Evolutionary conservation across 176 grass and related monocot species (phyloP).

Genomic region (Typha latifolia): DNA sequence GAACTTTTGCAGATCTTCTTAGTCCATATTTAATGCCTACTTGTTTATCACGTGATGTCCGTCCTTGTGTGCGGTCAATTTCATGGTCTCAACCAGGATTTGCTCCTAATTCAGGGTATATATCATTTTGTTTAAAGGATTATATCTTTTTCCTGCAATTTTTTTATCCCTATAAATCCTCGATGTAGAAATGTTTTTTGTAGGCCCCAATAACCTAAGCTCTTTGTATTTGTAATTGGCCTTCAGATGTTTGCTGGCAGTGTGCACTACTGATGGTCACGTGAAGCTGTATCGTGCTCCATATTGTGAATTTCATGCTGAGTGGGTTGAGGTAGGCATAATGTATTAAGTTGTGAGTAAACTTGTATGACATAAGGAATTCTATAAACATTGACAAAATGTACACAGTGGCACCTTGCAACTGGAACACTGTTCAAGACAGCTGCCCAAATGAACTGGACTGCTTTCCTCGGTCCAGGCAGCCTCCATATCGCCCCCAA

Average conservation of each 20-base stretch:
- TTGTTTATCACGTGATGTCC: conserved; percentile 48
- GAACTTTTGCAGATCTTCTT: conserved; percentile 55
- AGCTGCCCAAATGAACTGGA: too few relatives aligned
- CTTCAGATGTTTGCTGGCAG: conserved; percentile 66
- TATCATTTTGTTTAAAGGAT: background rate
- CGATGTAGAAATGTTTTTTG: background rate
- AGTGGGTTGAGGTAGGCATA: conserved; percentile 64
- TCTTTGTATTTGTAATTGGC: conserved; percentile 16
- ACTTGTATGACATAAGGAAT: background rate
- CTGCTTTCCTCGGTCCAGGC: too few relatives aligned
- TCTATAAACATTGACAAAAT: too few relatives aligned
- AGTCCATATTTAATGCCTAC: conserved; percentile 65
- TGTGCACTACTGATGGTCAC: conserved; percentile 61
- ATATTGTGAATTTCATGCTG: conserved; percentile 55
- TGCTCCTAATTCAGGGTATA: conserved; percentile 64
- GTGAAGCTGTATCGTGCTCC: conserved; percentile 72
- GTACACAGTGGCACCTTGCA: too few relatives aligned
- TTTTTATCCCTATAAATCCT: background rate
- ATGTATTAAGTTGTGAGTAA: background rate
- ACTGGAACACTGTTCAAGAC: too few relatives aligned
- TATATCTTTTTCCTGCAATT: background rate
- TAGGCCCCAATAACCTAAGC: background rate
- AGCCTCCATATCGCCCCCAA: too few relatives aligned
- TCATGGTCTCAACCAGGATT: conserved; percentile 84
- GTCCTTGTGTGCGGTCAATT: conserved; percentile 64